phyloP scores from a whole-genome alignment of 2,329 filamentous ascomycete species.

The Alternaria triticimaculans region DNA sequence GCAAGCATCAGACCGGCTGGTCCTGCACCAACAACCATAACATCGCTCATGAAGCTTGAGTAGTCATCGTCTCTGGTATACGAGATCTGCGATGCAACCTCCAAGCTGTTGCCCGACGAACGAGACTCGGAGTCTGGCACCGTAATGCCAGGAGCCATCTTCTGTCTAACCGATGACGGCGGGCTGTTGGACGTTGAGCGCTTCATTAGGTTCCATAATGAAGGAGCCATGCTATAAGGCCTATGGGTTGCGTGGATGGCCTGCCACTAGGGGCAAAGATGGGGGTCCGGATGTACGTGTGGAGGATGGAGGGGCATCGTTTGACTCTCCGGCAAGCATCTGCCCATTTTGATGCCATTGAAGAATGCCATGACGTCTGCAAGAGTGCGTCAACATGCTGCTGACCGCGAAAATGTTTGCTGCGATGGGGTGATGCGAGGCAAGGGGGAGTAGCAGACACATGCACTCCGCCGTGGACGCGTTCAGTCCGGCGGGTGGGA shows the following conservation, averaged over 20 bases:
- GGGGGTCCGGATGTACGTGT: slow-evolving; percentile 28
- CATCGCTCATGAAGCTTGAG: slow-evolving; percentile 47
- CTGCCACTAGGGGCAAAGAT: slow-evolving; percentile 36
- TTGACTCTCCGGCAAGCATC: slow-evolving; percentile 26
- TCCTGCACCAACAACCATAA: slow-evolving; percentile 52
- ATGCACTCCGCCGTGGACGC: slow-evolving; percentile 11
- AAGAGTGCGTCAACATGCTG: slow-evolving; percentile 9
- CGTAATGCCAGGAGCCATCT: slow-evolving; percentile 44
- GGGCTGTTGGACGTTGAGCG: slow-evolving; percentile 34
- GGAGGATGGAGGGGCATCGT: slow-evolving; percentile 23
- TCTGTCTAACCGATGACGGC: slow-evolving; percentile 37
- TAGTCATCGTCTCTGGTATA: slow-evolving; percentile 33
- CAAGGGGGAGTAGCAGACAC: slow-evolving; percentile 21
- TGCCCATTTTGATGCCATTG: slow-evolving; percentile 36
- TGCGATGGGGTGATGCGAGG: slow-evolving; percentile 34
- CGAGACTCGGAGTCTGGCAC: slow-evolving; percentile 30
- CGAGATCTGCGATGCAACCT: slow-evolving; percentile 25
- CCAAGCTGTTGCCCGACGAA: slow-evolving; percentile 33
- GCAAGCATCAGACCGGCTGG: slow-evolving; percentile 54
- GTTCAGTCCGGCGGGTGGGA: slow-evolving; percentile 21
- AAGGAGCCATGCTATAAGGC: slow-evolving; percentile 42
- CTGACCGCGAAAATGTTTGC: slow-evolving; percentile 23
- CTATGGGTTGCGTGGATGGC: slow-evolving; percentile 3
- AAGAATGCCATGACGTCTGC: slow-evolving; percentile 13
- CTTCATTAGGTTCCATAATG: slow-evolving; percentile 46